A percentile compares a stretch with the other conserved stretches of the same genome.
phyloP scores from a whole-genome alignment of 345 rosid genomes.

The Xanthoceras sorbifolium region DNA sequence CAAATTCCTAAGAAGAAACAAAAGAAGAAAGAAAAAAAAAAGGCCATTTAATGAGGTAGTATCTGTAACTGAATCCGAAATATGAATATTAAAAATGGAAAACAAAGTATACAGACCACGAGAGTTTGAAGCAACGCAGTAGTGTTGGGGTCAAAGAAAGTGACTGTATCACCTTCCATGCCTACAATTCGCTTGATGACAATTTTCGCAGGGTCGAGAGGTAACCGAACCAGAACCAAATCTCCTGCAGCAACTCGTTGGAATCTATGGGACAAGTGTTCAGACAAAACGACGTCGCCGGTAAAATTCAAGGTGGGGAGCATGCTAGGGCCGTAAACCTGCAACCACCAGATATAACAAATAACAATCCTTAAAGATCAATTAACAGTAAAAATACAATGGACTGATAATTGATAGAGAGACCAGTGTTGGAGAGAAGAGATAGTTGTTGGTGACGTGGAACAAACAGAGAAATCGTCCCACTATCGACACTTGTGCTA shows the following conservation, averaged over 20 bases:
- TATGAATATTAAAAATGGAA: neutral
- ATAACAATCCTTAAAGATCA: neutral
- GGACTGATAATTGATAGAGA: no score
- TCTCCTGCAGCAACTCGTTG: slow-evolving; percentile 70
- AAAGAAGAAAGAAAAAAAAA: no score
- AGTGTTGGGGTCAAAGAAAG: slow-evolving; percentile 48
- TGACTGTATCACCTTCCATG: slow-evolving; percentile 67
- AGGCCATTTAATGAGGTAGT: no score
- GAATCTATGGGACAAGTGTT: slow-evolving; percentile 63
- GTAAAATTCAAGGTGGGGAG: slow-evolving; percentile 72
- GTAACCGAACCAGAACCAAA: slow-evolving; percentile 70
- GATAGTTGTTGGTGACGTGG: slow-evolving; percentile 61
- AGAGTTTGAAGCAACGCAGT: slow-evolving; percentile 32
- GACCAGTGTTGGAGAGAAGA: slow-evolving; percentile 62
- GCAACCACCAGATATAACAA: slow-evolving; percentile 19
- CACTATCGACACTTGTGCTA: slow-evolving; percentile 27
- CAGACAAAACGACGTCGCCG: slow-evolving; percentile 69
- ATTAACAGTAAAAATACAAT: slow-evolving; percentile 7
- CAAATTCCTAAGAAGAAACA: no score
- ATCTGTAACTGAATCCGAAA: no score
- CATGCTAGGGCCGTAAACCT: slow-evolving; percentile 85
- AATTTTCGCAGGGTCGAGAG: slow-evolving; percentile 56
- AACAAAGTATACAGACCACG: slow-evolving; percentile 32
- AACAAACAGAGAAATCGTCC: slow-evolving; percentile 48
- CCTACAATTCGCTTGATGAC: slow-evolving; percentile 69